Evolutionary conservation across 2,329 filamentous ascomycete genomes (phyloP).

Genomic region (Fusarium temperatum): DNA sequence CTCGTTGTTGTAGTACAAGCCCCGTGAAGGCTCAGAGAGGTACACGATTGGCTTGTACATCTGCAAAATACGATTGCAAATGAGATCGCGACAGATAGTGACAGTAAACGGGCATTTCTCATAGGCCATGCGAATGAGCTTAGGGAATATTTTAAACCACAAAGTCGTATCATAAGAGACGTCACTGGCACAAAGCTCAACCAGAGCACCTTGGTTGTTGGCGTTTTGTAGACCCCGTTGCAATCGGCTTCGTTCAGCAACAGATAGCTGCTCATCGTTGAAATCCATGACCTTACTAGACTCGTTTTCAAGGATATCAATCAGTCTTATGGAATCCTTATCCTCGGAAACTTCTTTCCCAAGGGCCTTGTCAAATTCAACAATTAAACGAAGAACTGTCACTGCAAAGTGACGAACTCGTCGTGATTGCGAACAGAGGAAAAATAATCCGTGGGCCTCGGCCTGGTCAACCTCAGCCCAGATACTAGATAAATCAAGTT

Average conservation of each 20-base stretch:
- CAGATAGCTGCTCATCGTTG: slow-evolving; percentile 88
- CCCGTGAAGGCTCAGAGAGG: slow-evolving; percentile 77
- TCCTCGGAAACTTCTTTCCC: slow-evolving; percentile 70
- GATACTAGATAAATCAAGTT: slow-evolving; percentile 85
- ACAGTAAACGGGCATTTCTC: slow-evolving; percentile 93
- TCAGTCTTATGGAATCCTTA: slow-evolving; percentile 77
- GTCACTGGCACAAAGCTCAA: slow-evolving; percentile 95
- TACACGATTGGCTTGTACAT: slow-evolving; percentile 88
- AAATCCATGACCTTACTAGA: slow-evolving; percentile 90
- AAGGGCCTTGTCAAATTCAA: slow-evolving; percentile 90
- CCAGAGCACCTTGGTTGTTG: slow-evolving; percentile 83
- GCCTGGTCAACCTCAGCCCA: slow-evolving; percentile 96
- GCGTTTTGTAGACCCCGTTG: slow-evolving; percentile 89
- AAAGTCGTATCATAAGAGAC: slow-evolving; percentile 92
- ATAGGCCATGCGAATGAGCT: slow-evolving; percentile 88
- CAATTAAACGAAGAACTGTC: slow-evolving; percentile 89
- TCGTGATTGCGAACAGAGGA: slow-evolving; percentile 93
- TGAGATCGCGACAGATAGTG: slow-evolving; percentile 87
- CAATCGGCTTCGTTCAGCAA: slow-evolving; percentile 90
- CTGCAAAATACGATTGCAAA: slow-evolving; percentile 90
- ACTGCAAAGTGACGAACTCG: slow-evolving; percentile 90
- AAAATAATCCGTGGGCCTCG: slow-evolving; percentile 96
- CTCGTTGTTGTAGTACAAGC: slow-evolving; percentile 70
- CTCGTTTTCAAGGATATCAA: slow-evolving; percentile 90
- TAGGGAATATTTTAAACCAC: slow-evolving; percentile 98